Conservation (phyloP, 2,329 filamentous ascomycete species). For the Pyricularia sp. region DNA sequence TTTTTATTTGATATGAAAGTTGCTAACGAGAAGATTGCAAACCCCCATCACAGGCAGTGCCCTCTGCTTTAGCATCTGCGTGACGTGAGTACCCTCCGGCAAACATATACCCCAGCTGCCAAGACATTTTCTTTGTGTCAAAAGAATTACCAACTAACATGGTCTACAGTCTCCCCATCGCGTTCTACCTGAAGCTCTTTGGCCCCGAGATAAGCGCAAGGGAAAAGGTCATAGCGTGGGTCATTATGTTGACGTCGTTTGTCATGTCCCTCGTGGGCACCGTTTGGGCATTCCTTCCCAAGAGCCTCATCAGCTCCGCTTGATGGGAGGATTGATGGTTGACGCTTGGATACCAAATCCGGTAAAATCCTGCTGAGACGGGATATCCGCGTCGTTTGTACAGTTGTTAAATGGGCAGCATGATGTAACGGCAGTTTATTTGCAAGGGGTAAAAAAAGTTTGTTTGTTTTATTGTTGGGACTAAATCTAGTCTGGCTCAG, state of each 20-base stretch:
- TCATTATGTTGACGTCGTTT: constrained; percentile 59
- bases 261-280: constrained; percentile 69
- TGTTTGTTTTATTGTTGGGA: neutral
- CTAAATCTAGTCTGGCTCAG: neutral
- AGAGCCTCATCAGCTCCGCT: constrained; percentile 55
- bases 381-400: neutral
- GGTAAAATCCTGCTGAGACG: neutral
- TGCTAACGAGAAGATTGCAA: neutral
- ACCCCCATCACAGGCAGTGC: constrained; percentile 44
- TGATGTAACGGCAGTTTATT: neutral
- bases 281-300: constrained; percentile 80
- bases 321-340: constrained; percentile 10
- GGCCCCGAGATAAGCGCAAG: constrained; percentile 53
- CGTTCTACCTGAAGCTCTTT: constrained; percentile 88
- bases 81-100: constrained; percentile 45
- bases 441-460: neutral
- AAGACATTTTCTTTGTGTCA: neutral
- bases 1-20: neutral
- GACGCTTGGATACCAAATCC: neutral
- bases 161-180: constrained; percentile 56
- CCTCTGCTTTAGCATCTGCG: constrained; percentile 87
- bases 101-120: too few relatives aligned
- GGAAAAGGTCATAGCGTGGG: constrained; percentile 60
- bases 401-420: neutral
- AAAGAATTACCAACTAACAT: neutral